Evolutionary conservation across 345 rosid species (phyloP).

Genomic region (Punica granatum): DNA sequence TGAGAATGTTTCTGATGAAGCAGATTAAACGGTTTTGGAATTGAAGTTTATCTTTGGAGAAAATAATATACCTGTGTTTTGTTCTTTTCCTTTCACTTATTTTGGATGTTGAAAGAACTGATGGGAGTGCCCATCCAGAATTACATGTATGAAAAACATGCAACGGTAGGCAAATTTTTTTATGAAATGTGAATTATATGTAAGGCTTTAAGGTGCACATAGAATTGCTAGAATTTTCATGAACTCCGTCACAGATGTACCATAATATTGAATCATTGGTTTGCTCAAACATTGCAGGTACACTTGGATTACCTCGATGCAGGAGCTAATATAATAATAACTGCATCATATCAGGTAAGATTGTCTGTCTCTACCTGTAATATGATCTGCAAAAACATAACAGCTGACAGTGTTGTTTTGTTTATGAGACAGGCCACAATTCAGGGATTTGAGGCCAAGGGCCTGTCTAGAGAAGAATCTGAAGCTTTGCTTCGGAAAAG

Average conservation of each 20-base stretch:
- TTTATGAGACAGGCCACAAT: conserved; percentile 52
- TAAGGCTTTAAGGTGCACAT: not conserved
- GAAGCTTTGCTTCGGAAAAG: conserved; percentile 58
- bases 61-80: not conserved
- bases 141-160: not conserved
- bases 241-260: not conserved
- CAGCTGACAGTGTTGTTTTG: not conserved
- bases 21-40: not conserved
- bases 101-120: not conserved
- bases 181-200: not conserved
- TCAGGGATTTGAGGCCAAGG: conserved; percentile 85
- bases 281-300: conserved; percentile 39
- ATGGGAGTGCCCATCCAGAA: not conserved
- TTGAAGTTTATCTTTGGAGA: not conserved
- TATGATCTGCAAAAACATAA: not conserved
- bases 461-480: conserved; percentile 54
- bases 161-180: not conserved
- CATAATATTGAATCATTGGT: not conserved
- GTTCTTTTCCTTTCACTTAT: not conserved
- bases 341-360: conserved; percentile 82
- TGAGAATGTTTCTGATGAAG: not conserved
- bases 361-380: not conserved
- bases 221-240: not conserved
- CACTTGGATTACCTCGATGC: conserved; percentile 87
- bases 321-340: conserved; percentile 69